phyloP scores from a whole-genome alignment of 2,329 filamentous ascomycete genomes.

The Podosphaera fusca region DNA sequence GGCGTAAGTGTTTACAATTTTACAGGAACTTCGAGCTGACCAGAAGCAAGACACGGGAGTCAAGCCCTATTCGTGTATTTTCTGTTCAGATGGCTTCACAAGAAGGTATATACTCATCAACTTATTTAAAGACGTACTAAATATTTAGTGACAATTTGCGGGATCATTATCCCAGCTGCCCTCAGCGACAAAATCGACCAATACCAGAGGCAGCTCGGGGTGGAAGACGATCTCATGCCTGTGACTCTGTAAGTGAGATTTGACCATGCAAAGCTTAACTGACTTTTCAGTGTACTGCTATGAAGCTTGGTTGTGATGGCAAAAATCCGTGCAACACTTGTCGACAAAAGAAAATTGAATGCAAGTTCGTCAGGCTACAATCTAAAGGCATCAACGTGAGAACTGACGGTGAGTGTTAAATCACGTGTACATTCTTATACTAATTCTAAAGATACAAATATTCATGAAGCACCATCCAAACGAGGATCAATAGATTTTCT shows the following conservation, averaged over 20 bases:
- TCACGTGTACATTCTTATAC: not conserved
- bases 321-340: conserved; percentile 21
- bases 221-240: conserved; percentile 23
- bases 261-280: conserved; percentile 1
- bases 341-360: conserved; percentile 20
- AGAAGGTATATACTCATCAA: conserved; percentile 17
- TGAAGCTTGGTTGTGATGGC: conserved; percentile 25
- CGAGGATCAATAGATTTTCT: conserved; percentile 24
- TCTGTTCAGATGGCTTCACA: conserved; percentile 22
- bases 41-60: conserved; percentile 20
- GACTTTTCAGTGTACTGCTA: conserved; percentile 19
- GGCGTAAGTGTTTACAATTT: conserved; percentile 17
- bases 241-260: conserved; percentile 19
- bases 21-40: conserved; percentile 4
- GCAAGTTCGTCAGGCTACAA: conserved; percentile 10
- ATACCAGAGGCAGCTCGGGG: conserved; percentile 23
- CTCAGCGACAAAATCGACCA: conserved; percentile 19
- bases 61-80: conserved; percentile 24
- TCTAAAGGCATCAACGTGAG: conserved; percentile 5
- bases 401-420: conserved; percentile 4
- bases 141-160: conserved; percentile 21
- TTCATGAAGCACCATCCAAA: conserved; percentile 13
- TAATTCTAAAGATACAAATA: not conserved
- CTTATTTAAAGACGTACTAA: conserved; percentile 1
- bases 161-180: conserved; percentile 22